A percentile compares a stretch with the other conserved stretches of the same genome.
These are phyloP conservation scores for Pyricularia grisea DNA, from an alignment of 2,329 filamentous ascomycete species.

Conservation along the genomic window DNA sequence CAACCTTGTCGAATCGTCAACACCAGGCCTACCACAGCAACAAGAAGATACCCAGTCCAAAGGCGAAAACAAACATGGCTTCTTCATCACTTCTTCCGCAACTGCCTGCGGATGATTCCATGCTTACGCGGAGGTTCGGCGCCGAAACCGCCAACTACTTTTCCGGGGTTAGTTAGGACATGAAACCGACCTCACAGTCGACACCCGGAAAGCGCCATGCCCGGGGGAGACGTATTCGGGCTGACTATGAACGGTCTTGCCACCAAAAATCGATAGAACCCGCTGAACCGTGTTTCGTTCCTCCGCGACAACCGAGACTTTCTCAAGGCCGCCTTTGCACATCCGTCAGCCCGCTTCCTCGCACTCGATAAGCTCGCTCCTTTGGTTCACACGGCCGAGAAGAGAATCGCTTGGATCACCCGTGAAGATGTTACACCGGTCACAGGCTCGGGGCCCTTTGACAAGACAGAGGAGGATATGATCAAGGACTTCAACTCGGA, in stretches of 20 bases:
- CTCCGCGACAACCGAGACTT: constrained; percentile 63
- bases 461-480: constrained; percentile 59
- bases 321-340: constrained; percentile 55
- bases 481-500: constrained; percentile 67
- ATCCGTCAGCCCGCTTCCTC: constrained; percentile 62
- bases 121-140: constrained; percentile 70
- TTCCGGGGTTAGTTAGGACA: constrained; percentile 44
- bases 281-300: constrained; percentile 72
- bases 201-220: not conserved
- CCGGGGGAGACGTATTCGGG: not conserved
- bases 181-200: not conserved
- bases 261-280: constrained; percentile 17
- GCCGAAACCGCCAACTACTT: constrained; percentile 79
- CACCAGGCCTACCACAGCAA: not conserved
- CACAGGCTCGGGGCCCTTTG: constrained; percentile 64
- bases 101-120: constrained; percentile 44
- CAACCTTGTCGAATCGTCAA: not conserved
- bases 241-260: not conserved
- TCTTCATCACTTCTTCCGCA: constrained; percentile 25
- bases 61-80: not conserved
- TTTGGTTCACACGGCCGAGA: constrained; percentile 40
- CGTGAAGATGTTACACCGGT: constrained; percentile 61
- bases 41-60: not conserved
- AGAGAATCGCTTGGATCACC: constrained; percentile 57
- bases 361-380: constrained; percentile 73